Conservation (phyloP, 495 filamentous ascomycete species). For the Bombardia bombarda region DNA sequence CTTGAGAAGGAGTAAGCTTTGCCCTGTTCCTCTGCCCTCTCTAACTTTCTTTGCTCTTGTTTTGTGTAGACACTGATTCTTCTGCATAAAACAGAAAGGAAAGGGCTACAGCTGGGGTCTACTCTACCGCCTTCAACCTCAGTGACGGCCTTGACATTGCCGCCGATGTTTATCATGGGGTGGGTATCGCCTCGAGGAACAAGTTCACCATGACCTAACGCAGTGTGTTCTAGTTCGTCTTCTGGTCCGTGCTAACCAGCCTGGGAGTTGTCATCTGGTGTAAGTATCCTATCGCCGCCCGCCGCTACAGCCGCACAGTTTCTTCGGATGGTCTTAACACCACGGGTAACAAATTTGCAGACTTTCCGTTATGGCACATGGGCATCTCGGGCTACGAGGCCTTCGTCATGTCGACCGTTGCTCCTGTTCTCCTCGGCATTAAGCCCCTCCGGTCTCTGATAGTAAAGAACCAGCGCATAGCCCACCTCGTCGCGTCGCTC, state of each 20-base stretch:
- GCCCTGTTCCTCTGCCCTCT: slow-evolving; percentile 1
- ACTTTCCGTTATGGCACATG: slow-evolving; percentile 99
- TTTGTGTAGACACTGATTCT: neutral
- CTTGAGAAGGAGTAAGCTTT: slow-evolving; percentile 76
- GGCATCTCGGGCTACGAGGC: slow-evolving; percentile 96
- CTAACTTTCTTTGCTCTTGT: neutral
- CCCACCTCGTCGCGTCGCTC: slow-evolving; percentile 72
- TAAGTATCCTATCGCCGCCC: slow-evolving; percentile 40
- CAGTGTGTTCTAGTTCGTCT: slow-evolving; percentile 69
- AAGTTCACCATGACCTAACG: neutral
- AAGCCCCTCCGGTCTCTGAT: slow-evolving; percentile 58
- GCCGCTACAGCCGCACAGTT: too few relatives aligned
- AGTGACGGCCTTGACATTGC: slow-evolving; percentile 67
- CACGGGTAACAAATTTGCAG: slow-evolving; percentile 27
- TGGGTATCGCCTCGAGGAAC: slow-evolving; percentile 24
- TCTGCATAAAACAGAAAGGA: slow-evolving; percentile 54
- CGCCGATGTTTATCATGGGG: slow-evolving; percentile 89
- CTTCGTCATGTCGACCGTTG: slow-evolving; percentile 73
- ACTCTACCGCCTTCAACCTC: slow-evolving; percentile 66
- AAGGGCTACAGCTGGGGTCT: slow-evolving; percentile 61
- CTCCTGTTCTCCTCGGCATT: slow-evolving; percentile 74
- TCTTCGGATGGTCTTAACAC: too few relatives aligned
- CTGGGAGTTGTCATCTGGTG: slow-evolving; percentile 89
- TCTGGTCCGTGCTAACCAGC: slow-evolving; percentile 91
- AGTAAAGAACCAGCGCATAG: slow-evolving; percentile 55